A percentile compares a stretch with the other conserved stretches of the same genome.
phyloP scores from a whole-genome alignment of 441 rosid genomes.

The Populus hybrid region DNA sequence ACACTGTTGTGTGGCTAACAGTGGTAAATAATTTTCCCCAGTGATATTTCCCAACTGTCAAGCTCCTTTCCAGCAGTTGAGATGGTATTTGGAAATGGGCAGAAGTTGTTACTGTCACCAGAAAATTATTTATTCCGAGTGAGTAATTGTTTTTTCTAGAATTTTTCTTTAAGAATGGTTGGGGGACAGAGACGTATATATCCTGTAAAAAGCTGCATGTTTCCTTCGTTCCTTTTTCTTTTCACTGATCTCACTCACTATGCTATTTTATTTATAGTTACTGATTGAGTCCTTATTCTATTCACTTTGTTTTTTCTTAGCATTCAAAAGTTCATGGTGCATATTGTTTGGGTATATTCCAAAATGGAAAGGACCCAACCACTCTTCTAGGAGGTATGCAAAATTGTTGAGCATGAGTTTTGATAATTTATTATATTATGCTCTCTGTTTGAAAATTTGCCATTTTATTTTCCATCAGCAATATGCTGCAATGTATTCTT shows the following conservation, averaged over 20 bases:
- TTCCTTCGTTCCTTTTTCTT: neutral
- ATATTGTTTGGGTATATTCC: conserved; percentile 89
- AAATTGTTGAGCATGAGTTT: conserved; percentile 3
- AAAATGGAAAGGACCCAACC: conserved; percentile 81
- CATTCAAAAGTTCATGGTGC: conserved; percentile 81
- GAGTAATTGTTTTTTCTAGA: conserved; percentile 30
- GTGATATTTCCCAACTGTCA: conserved; percentile 56
- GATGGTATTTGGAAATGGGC: conserved; percentile 65
- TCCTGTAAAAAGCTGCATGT: neutral
- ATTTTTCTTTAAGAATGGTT: too few relatives aligned
- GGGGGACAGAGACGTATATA: neutral
- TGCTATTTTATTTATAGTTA: neutral
- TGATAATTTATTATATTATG: neutral
- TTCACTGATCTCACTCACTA: neutral
- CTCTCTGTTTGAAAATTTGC: neutral
- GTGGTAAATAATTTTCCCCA: conserved; percentile 20
- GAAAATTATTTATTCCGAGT: conserved; percentile 91
- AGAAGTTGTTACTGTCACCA: conserved; percentile 67
- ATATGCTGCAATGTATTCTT: neutral
- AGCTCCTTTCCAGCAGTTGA: conserved; percentile 67
- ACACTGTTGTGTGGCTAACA: conserved; percentile 3
- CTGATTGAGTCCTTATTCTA: conserved; percentile 18
- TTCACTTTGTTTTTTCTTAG: conserved; percentile 31
- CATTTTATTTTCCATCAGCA: neutral
- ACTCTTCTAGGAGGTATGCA: conserved; percentile 87